phyloP scores from a whole-genome alignment of 2,329 filamentous ascomycete species.

The Kalmusia sp. region DNA sequence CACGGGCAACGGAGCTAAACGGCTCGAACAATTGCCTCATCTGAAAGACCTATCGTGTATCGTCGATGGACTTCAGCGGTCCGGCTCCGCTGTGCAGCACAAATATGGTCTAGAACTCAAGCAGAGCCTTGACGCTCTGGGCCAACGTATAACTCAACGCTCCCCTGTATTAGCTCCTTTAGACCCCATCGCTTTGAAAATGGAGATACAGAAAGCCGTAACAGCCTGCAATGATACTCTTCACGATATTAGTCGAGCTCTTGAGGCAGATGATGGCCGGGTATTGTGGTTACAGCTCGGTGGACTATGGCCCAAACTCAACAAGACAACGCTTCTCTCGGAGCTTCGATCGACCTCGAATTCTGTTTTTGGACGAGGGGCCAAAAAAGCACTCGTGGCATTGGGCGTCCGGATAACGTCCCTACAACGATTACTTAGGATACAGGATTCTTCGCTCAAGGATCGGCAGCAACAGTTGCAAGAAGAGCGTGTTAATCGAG shows the following conservation, averaged over 20 bases:
- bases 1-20: background rate
- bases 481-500: conserved; percentile 56
- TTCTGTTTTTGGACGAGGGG: conserved; percentile 38
- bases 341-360: conserved; percentile 52
- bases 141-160: conserved; percentile 1
- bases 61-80: conserved; percentile 22
- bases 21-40: background rate
- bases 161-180: background rate
- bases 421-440: conserved; percentile 55
- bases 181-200: conserved; percentile 10
- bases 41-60: conserved; percentile 8
- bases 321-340: conserved; percentile 53
- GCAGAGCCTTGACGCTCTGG: conserved; percentile 43
- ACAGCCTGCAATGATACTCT: conserved; percentile 16
- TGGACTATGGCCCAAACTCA: conserved; percentile 57
- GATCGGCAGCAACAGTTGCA: conserved; percentile 27
- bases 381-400: conserved; percentile 51
- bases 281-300: conserved; percentile 52
- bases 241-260: conserved; percentile 10
- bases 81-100: conserved; percentile 41
- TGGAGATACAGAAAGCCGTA: conserved; percentile 22
- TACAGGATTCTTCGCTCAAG: conserved; percentile 44
- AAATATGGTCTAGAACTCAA: conserved; percentile 49
- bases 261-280: conserved; percentile 30
- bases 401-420: conserved; percentile 55